These are phyloP conservation scores for Lasiodiplodia sp. DNA, from an alignment of 2,329 filamentous ascomycete species.

Conservation along the genomic window DNA sequence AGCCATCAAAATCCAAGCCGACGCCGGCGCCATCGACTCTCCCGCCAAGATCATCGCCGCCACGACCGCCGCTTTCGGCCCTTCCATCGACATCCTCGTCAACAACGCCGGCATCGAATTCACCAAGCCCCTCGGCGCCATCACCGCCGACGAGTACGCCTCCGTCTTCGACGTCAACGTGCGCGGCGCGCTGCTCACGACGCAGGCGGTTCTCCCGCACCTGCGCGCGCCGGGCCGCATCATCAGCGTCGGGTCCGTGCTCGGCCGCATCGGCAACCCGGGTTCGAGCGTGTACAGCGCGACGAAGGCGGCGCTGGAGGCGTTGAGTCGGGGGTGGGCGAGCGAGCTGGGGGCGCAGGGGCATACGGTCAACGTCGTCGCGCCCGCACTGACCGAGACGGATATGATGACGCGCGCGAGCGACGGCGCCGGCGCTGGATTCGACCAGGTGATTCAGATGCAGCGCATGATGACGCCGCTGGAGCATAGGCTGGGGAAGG, in stretches of 20 bases:
- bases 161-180: slow-evolving; percentile 1
- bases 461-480: slow-evolving; percentile 34
- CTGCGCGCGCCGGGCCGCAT: background rate
- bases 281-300: slow-evolving; percentile 1
- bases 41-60: slow-evolving; percentile 48
- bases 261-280: background rate
- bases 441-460: slow-evolving; percentile 35
- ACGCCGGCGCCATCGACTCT: slow-evolving; percentile 46
- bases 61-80: slow-evolving; percentile 34
- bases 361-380: no score
- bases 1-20: slow-evolving; percentile 42
- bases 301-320: slow-evolving; percentile 25
- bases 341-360: background rate
- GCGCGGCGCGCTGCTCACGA: background rate
- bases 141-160: background rate
- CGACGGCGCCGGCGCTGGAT: slow-evolving; percentile 37
- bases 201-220: slow-evolving; percentile 15
- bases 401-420: no score
- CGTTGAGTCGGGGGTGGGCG: background rate
- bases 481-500: slow-evolving; percentile 60
- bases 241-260: background rate
- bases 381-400: no score
- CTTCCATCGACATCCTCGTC: slow-evolving; percentile 28
- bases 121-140: background rate
- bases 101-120: no score